These are phyloP conservation scores for Cicer judaicum DNA, from an alignment of 306 rosid genomes.

Conservation along the genomic window DNA sequence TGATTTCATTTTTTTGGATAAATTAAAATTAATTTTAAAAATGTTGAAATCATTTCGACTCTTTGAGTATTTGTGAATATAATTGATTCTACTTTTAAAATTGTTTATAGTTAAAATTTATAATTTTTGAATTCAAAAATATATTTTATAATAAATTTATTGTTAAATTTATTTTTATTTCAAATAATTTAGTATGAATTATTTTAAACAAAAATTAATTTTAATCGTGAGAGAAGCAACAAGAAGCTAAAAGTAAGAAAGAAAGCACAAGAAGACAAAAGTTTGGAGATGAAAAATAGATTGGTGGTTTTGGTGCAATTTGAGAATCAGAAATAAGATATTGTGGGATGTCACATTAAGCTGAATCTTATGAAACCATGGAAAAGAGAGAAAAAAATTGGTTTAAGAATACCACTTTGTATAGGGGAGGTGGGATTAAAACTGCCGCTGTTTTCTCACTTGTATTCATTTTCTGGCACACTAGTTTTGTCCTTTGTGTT, in stretches of 20 bases:
- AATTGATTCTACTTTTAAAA: too few relatives aligned
- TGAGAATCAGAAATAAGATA: conserved; percentile 47
- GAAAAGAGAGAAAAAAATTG: conserved; percentile 42
- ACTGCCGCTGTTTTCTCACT: conserved; percentile 70
- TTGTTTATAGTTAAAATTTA: too few relatives aligned
- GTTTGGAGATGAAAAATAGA: conserved; percentile 30
- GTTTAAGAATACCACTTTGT: conserved; percentile 60
- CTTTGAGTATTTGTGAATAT: too few relatives aligned
- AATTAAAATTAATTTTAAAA: too few relatives aligned
- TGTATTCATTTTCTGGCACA: conserved; percentile 37
- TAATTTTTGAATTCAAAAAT: too few relatives aligned
- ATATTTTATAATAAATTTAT: too few relatives aligned
- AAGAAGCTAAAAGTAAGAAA: conserved; percentile 19
- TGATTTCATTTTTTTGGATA: too few relatives aligned
- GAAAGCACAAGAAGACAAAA: conserved; percentile 54
- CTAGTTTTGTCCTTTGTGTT: conserved; percentile 49
- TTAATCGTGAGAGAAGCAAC: too few relatives aligned
- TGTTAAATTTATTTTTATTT: too few relatives aligned
- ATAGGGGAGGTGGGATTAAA: conserved; percentile 65
- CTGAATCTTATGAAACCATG: conserved; percentile 42
- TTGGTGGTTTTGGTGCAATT: conserved; percentile 51
- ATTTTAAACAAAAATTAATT: too few relatives aligned
- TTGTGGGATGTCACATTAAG: conserved; percentile 79
- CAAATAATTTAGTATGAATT: too few relatives aligned
- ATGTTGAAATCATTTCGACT: rapidly evolving